Conservation (phyloP, 805 yeast species). For the Brettanomyces bruxellensis region DNA sequence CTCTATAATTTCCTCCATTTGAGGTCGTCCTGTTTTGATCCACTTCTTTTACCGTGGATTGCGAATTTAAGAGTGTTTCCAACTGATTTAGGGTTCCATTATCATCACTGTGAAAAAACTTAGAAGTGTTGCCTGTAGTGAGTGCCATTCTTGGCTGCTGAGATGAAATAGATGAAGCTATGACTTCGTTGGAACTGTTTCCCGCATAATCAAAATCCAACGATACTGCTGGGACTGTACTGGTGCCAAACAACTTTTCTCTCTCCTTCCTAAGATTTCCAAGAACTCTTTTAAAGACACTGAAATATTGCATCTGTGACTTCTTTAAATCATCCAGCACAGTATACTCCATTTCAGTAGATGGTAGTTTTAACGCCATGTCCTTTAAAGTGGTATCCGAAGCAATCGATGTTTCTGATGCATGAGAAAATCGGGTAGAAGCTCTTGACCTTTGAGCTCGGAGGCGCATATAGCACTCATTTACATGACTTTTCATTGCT, state of each 20-base stretch:
- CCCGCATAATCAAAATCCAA: background rate
- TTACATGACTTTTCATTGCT: slow-evolving; percentile 21
- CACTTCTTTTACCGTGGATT: background rate
- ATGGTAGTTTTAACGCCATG: slow-evolving; percentile 49
- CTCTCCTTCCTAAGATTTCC: slow-evolving; percentile 12
- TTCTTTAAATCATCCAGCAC: slow-evolving; percentile 27
- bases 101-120: slow-evolving; percentile 4
- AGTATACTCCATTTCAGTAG: slow-evolving; percentile 36
- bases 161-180: slow-evolving; percentile 13
- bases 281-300: slow-evolving; percentile 16
- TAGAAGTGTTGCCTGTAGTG: slow-evolving; percentile 3
- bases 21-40: too few relatives aligned
- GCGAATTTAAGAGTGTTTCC: slow-evolving; percentile 4
- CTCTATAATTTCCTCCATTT: background rate
- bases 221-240: background rate
- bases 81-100: slow-evolving; percentile 7
- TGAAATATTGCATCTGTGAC: slow-evolving; percentile 19
- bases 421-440: slow-evolving; percentile 31
- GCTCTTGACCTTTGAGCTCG: slow-evolving; percentile 32
- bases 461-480: slow-evolving; percentile 24
- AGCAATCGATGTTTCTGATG: slow-evolving; percentile 26
- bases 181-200: slow-evolving; percentile 5
- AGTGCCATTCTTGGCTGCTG: slow-evolving; percentile 1
- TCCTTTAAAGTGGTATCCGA: slow-evolving; percentile 37
- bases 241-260: slow-evolving; percentile 10